Conservation (phyloP, 768 basidiomycete species). For the Amanita polypyramis region DNA sequence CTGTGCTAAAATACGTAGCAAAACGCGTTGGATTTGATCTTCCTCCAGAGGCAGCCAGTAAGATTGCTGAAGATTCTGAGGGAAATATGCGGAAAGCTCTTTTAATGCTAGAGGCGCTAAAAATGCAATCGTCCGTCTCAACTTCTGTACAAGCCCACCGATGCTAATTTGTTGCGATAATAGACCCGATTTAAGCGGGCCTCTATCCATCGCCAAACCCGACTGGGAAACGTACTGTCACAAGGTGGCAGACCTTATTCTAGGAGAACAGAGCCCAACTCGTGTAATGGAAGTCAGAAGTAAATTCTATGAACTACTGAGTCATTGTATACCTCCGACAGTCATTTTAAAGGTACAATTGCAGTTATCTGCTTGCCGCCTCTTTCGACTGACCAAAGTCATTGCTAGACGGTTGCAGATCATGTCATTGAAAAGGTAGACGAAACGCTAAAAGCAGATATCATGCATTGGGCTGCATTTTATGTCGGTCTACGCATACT, state of each 20-base stretch:
- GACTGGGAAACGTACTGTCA: slow-evolving; percentile 98
- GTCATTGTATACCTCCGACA: slow-evolving; percentile 94
- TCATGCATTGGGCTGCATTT: slow-evolving; percentile 97
- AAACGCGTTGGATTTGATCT: slow-evolving; percentile 70
- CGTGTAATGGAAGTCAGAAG: slow-evolving; percentile 86
- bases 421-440: slow-evolving; percentile 82
- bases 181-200: slow-evolving; percentile 76
- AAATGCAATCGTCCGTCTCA: slow-evolving; percentile 81
- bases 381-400: not conserved
- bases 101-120: slow-evolving; percentile 88
- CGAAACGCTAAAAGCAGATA: slow-evolving; percentile 81
- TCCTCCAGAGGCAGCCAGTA: slow-evolving; percentile 63
- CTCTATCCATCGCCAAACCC: slow-evolving; percentile 85
- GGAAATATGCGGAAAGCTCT: slow-evolving; percentile 95
- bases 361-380: not conserved
- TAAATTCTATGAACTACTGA: slow-evolving; percentile 91
- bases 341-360: slow-evolving; percentile 72
- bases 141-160: not conserved
- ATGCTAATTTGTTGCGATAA: slow-evolving; percentile 1
- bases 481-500: slow-evolving; percentile 47
- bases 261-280: slow-evolving; percentile 82
- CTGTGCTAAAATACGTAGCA: slow-evolving; percentile 71
- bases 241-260: slow-evolving; percentile 84
- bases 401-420: slow-evolving; percentile 76
- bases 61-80: slow-evolving; percentile 70